Percentiles rank a stretch among this genome's conserved stretches.
Conservation (phyloP, 495 filamentous ascomycete genomes). For the Cercophora newfieldiana region DNA sequence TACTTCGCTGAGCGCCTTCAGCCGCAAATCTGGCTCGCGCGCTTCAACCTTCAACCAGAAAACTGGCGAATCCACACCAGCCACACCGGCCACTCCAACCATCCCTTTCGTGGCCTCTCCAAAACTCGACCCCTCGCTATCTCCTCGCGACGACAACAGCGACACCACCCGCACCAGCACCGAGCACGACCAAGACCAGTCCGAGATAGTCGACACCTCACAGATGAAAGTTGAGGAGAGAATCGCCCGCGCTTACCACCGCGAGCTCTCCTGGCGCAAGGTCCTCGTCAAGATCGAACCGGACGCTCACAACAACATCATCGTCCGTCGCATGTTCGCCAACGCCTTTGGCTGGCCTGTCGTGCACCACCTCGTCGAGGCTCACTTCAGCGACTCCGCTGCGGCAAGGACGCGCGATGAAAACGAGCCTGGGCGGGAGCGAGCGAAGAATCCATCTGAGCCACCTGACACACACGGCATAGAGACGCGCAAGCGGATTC, state of each 20-base stretch:
- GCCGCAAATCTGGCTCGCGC: conserved; percentile 24
- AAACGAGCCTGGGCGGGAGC: conserved; percentile 40
- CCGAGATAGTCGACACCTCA: conserved; percentile 52
- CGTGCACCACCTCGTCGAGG: conserved; percentile 87
- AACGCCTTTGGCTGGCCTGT: conserved; percentile 99
- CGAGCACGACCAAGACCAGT: conserved; percentile 40
- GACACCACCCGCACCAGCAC: conserved; percentile 32
- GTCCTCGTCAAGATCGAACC: conserved; percentile 93
- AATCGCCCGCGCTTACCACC: conserved; percentile 92
- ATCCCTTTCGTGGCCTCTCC: conserved; percentile 5
- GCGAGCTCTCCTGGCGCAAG: conserved; percentile 88
- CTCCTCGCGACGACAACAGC: conserved; percentile 35
- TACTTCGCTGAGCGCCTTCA: conserved; percentile 32
- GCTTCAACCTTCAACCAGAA: neutral
- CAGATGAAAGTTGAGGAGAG: conserved; percentile 93
- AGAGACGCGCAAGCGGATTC: conserved; percentile 3
- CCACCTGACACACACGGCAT: conserved; percentile 40
- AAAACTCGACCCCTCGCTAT: conserved; percentile 22
- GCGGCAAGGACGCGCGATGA: conserved; percentile 61
- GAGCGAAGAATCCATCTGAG: conserved; percentile 40
- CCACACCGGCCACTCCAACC: neutral
- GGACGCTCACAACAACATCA: conserved; percentile 97
- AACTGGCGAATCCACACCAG: neutral
- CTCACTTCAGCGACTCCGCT: conserved; percentile 77
- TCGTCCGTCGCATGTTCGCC: conserved; percentile 91